Evolutionary conservation across 306 rosid species (phyloP).

Genomic region (Mucuna pruriens): DNA sequence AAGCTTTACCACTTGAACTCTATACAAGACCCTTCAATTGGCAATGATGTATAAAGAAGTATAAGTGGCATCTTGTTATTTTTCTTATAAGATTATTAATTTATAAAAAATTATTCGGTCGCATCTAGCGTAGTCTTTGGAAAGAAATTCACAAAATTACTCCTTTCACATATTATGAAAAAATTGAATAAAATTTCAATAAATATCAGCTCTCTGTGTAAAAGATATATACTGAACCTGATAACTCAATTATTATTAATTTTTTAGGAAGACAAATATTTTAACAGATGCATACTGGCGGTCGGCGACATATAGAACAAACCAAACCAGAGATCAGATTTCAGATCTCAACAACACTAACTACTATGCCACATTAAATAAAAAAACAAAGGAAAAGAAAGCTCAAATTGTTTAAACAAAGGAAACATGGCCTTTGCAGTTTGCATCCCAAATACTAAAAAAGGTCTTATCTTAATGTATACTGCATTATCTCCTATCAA

Average conservation of each 20-base stretch:
- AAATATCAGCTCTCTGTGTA: too few species aligned
- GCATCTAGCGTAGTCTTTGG: too few species aligned
- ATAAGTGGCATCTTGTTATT: too few species aligned
- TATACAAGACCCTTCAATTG: too few species aligned
- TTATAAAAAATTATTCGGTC: too few species aligned
- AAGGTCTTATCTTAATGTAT: not conserved
- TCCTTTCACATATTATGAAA: too few species aligned
- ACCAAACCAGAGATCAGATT: not conserved
- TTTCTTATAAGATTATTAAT: too few species aligned
- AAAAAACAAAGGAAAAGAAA: not conserved
- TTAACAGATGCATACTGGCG: not conserved
- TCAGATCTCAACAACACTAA: not conserved
- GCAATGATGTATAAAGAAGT: too few species aligned
- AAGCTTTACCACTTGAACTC: too few species aligned
- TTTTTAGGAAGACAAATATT: not conserved
- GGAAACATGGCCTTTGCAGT: not conserved
- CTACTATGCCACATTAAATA: not conserved
- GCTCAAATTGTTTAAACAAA: not conserved
- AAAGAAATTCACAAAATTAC: too few species aligned
- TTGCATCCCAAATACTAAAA: not conserved
- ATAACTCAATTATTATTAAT: not conserved
- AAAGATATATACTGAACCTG: too few species aligned
- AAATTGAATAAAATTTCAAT: too few species aligned
- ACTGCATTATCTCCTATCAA: not conserved
- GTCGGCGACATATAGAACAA: conserved; percentile 15